Evolutionary conservation across 2,329 filamentous ascomycete genomes (phyloP), one percentile per base, ranked within the genome.

Genomic region (Pestalotiopsis sp.): DNA sequence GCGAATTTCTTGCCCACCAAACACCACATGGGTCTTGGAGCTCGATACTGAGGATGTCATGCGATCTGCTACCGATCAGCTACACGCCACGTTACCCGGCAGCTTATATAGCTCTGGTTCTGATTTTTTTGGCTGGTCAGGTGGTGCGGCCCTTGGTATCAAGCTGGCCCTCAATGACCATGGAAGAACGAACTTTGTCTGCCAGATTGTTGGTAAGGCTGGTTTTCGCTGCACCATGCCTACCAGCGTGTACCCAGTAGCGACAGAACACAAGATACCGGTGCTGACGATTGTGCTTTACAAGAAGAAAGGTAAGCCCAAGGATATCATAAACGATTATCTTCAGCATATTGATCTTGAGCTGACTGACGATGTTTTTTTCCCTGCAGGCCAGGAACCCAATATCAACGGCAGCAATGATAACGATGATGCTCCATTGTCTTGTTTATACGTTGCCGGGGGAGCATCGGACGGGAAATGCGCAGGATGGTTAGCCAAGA

Each of bases 11-110:
- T 82, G 79, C 65, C 83, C 83, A 0, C 57, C 75, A 39, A 82
- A 85, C 76, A 91, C 92, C 0, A 92, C 94, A 73, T 94, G 88
- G 85, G 89, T 88, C 2, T 83, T 94, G 67, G 92, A 95, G 80
- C 89, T 92, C 0, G 92, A 95, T 1, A 94, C 92, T 0, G 88
- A 91, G 71, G 90, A 90, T 0, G 77, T 77, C 1, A 86, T 36
- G 31, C 6, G 31, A 9, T 9, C 89, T 59, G 90, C 93, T 3
- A 85, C 91, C 52, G 91, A 94, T 72, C 90, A 92, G 73, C 79
- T 94, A 4, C 88, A 87, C 73, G 86, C 88, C 3, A 89, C 86
- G 2, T 72, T 87, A 7, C 83, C 85, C 0, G 83, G 84, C 0
- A 81, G 80, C 62, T 85, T 84, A 81, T 83, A 86, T 77, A 86